phyloP scores from a whole-genome alignment of 192 early-diverging fungal genomes.

The Linnemannia schmuckeri region DNA sequence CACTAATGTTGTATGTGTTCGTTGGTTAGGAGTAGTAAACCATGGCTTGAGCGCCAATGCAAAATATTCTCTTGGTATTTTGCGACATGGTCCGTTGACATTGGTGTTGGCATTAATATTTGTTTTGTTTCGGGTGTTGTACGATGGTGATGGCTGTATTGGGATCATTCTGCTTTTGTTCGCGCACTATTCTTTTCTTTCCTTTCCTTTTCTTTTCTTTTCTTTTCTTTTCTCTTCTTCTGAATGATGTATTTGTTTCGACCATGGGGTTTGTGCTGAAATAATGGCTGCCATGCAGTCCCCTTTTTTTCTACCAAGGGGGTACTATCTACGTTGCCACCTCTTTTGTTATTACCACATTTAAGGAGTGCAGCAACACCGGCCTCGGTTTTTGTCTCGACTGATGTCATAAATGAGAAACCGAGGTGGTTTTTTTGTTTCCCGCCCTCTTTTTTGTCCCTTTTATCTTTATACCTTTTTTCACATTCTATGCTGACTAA shows the following conservation, averaged over 20 bases:
- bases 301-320: background rate
- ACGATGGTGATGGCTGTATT: background rate
- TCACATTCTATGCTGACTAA: constrained; percentile 1
- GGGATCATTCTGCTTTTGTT: background rate
- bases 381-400: background rate
- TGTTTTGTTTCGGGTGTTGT: background rate
- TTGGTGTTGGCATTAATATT: background rate
- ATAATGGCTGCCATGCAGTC: background rate
- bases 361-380: background rate
- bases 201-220: background rate
- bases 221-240: too few species aligned
- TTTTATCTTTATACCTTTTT: background rate
- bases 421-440: background rate
- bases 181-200: background rate
- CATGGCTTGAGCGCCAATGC: background rate
- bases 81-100: background rate
- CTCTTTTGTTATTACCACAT: background rate
- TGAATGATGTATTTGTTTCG: background rate
- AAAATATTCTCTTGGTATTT: background rate
- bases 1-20: background rate
- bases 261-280: background rate
- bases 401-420: background rate
- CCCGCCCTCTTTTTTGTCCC: background rate
- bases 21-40: background rate
- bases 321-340: background rate